These are phyloP conservation scores for Geosiphon pyriformis DNA, from an alignment of 192 early-diverging fungal species.

Conservation along the genomic window DNA sequence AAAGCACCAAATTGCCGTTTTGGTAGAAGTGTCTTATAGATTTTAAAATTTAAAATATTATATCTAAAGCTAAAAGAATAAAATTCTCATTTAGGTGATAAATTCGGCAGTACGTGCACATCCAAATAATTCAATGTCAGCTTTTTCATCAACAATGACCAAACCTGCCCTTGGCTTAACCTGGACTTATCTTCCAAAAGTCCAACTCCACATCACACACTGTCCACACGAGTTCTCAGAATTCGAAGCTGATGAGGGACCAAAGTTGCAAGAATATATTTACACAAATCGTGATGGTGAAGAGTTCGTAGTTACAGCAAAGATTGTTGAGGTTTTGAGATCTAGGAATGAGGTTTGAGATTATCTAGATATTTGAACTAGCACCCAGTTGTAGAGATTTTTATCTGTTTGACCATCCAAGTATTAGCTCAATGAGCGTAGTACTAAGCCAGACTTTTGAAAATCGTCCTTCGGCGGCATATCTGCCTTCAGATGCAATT, in stretches of 20 bases:
- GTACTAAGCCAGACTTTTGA: no score
- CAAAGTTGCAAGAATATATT: background rate
- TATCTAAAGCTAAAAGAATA: no score
- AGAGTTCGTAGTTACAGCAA: background rate
- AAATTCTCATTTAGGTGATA: background rate
- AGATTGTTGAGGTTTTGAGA: background rate
- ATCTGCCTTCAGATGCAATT: no score
- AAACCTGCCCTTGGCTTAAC: conserved; percentile 14
- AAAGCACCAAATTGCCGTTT: background rate
- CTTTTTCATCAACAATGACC: conserved; percentile 3
- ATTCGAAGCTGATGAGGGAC: background rate
- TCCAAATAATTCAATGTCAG: conserved; percentile 7
- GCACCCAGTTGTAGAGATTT: no score
- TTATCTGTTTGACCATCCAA: no score
- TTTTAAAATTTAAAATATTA: background rate
- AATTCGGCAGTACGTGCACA: background rate
- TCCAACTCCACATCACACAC: conserved; percentile 2
- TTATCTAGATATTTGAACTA: no score
- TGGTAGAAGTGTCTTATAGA: conserved; percentile 1
- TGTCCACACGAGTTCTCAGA: background rate
- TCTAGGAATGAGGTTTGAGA: background rate
- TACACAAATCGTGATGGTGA: background rate
- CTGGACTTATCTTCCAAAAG: conserved; percentile 9
- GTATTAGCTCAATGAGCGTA: no score
- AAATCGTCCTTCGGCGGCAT: no score